Conservation (phyloP, 345 rosid species). For the Arabidopsis suecica region DNA sequence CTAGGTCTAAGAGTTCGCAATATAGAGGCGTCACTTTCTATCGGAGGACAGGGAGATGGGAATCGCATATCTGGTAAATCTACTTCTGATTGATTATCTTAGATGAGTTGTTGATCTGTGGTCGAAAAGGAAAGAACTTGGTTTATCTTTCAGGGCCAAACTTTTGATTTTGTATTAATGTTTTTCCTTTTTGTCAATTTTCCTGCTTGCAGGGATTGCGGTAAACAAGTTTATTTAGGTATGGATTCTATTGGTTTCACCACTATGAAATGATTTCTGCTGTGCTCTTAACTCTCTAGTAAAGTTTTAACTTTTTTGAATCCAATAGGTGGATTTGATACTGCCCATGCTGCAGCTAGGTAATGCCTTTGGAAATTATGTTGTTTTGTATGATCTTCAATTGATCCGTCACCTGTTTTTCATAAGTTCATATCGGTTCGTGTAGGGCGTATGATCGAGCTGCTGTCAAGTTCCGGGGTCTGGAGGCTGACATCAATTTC, state of each 20-base stretch:
- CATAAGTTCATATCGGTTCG: background rate
- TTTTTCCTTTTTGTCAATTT: constrained; percentile 10
- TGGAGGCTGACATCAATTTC: constrained; percentile 92
- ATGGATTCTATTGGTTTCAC: constrained; percentile 42
- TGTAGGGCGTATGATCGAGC: constrained; percentile 95
- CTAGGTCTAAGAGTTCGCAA: constrained; percentile 96
- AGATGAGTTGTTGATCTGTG: constrained; percentile 29
- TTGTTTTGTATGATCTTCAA: constrained; percentile 6
- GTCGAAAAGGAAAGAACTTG: background rate
- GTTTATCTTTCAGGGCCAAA: background rate
- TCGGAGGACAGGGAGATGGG: constrained; percentile 97
- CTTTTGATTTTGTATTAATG: constrained; percentile 21
- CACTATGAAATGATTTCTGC: constrained; percentile 3
- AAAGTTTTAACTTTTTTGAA: constrained; percentile 28
- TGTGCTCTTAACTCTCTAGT: constrained; percentile 17
- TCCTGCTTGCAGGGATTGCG: constrained; percentile 80
- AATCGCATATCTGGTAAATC: constrained; percentile 88
- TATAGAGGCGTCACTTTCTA: constrained; percentile 96
- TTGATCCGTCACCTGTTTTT: background rate
- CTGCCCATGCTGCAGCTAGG: constrained; percentile 66
- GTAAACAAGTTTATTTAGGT: constrained; percentile 97
- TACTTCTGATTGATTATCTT: background rate
- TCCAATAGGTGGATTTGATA: constrained; percentile 47
- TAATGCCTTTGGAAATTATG: constrained; percentile 29
- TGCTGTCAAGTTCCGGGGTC: constrained; percentile 92